Conservation (phyloP, 169 alveolate genomes). For the Amoebophrya sp. region DNA sequence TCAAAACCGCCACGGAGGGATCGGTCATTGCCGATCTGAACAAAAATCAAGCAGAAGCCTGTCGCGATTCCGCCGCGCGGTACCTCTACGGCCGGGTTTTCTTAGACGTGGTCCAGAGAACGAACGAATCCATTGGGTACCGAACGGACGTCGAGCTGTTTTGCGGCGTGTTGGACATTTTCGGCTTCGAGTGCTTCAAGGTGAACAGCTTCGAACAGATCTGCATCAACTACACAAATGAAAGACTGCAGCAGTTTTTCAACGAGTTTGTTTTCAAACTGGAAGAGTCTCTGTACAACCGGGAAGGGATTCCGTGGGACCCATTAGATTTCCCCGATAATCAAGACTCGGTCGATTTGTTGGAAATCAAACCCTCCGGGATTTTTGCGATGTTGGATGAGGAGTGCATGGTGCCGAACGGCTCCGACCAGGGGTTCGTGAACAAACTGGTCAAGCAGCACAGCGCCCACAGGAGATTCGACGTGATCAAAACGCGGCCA, state of each 20-base stretch:
- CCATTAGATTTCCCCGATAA: conserved; percentile 95
- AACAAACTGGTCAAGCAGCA: conserved; percentile 65
- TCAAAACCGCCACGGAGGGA: conserved; percentile 29
- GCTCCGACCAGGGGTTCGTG: conserved; percentile 70
- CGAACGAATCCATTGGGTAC: conserved; percentile 80
- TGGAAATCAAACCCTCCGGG: conserved; percentile 67
- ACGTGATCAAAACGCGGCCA: conserved; percentile 64
- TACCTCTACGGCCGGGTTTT: conserved; percentile 90
- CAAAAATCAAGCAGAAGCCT: conserved; percentile 58
- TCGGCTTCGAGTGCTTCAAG: conserved; percentile 96
- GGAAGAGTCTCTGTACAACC: conserved; percentile 61
- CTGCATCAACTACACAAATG: conserved; percentile 96
- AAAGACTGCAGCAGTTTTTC: conserved; percentile 83
- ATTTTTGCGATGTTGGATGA: conserved; percentile 87
- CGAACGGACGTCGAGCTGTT: conserved; percentile 32
- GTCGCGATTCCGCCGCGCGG: conserved; percentile 88
- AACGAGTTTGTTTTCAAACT: conserved; percentile 89
- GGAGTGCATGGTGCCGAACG: conserved; percentile 83
- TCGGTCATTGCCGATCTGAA: conserved; percentile 60
- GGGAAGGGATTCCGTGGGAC: conserved; percentile 72
- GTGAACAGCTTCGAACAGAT: conserved; percentile 66
- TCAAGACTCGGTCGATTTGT: conserved; percentile 85
- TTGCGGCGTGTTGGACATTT: conserved; percentile 91
- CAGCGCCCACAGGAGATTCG: conserved; percentile 58
- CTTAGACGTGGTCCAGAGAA: conserved; percentile 83